A percentile compares a stretch with the other conserved stretches of the same genome.
Conservation (phyloP, 1,284 basidiomycete species). For the Pseudozyma pruni region DNA sequence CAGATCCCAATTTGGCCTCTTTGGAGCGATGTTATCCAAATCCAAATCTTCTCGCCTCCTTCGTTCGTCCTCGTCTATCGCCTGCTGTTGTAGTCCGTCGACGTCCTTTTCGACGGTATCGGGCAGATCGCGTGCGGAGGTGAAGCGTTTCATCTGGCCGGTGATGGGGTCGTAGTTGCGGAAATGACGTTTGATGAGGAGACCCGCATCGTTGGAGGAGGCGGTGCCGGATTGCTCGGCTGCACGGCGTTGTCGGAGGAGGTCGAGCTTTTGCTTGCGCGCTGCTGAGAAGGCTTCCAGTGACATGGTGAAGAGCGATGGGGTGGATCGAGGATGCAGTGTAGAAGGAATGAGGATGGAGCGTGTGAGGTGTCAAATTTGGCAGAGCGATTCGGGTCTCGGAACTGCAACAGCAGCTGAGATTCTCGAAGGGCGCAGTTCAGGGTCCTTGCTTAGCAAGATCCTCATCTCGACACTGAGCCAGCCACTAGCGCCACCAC, state of each 20-base stretch:
- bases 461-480: neutral
- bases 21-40: conserved; percentile 94
- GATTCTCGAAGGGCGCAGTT: neutral
- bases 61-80: conserved; percentile 85
- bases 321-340: neutral
- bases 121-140: conserved; percentile 74
- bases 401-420: neutral
- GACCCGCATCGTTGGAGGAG: conserved; percentile 1
- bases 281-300: conserved; percentile 82
- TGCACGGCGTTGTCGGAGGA: conserved; percentile 81
- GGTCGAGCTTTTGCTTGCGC: conserved; percentile 84
- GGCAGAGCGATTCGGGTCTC: conserved; percentile 6
- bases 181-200: conserved; percentile 61
- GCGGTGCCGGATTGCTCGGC: conserved; percentile 38
- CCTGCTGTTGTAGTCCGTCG: conserved; percentile 82
- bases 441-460: conserved; percentile 1
- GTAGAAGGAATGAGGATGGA: neutral
- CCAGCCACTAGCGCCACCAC: no score
- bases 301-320: conserved; percentile 15
- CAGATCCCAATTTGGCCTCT: conserved; percentile 95
- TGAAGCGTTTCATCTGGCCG: conserved; percentile 64
- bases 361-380: conserved; percentile 1
- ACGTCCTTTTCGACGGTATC: conserved; percentile 90
- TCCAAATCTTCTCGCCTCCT: conserved; percentile 87
- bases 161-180: conserved; percentile 67